Conservation (phyloP, 164 flowering plant genomes). For the Dillenia turbinata region DNA sequence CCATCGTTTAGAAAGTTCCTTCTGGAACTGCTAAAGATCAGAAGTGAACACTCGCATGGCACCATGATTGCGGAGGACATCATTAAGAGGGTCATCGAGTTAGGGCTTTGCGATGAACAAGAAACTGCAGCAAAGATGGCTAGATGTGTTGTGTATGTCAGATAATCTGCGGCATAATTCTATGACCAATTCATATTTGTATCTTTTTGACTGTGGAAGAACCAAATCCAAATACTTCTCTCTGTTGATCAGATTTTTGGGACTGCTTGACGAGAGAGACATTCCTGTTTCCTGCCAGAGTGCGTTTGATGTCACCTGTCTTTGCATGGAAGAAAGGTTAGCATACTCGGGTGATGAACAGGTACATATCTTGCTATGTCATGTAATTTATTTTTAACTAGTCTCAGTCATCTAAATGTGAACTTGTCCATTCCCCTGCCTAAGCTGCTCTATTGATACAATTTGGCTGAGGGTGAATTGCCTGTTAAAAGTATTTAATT, state of each 20-base stretch:
- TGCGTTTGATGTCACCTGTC: slow-evolving; percentile 75
- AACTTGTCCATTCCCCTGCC: no score
- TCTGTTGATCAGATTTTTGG: slow-evolving; percentile 61
- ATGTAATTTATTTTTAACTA: background rate
- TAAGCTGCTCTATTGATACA: no score
- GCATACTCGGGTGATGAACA: slow-evolving; percentile 65
- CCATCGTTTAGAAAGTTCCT: slow-evolving; percentile 57
- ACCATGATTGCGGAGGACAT: slow-evolving; percentile 43
- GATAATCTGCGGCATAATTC: background rate
- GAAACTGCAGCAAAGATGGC: slow-evolving; percentile 56
- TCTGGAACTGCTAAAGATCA: slow-evolving; percentile 46
- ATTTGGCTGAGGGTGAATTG: no score
- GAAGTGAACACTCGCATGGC: slow-evolving; percentile 12
- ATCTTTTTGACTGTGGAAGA: no score
- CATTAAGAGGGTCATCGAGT: slow-evolving; percentile 37
- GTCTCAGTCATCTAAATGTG: no score
- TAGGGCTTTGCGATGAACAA: slow-evolving; percentile 61
- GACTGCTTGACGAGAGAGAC: slow-evolving; percentile 59
- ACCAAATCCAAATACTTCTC: no score
- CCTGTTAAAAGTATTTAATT: no score
- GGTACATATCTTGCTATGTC: slow-evolving; percentile 31
- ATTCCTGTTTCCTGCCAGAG: slow-evolving; percentile 67
- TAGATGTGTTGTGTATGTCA: slow-evolving; percentile 65
- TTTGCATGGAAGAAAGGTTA: slow-evolving; percentile 78
- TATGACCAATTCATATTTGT: no score